Conservation (phyloP, 2,329 filamentous ascomycete genomes). For the Falciphora oryzae region DNA sequence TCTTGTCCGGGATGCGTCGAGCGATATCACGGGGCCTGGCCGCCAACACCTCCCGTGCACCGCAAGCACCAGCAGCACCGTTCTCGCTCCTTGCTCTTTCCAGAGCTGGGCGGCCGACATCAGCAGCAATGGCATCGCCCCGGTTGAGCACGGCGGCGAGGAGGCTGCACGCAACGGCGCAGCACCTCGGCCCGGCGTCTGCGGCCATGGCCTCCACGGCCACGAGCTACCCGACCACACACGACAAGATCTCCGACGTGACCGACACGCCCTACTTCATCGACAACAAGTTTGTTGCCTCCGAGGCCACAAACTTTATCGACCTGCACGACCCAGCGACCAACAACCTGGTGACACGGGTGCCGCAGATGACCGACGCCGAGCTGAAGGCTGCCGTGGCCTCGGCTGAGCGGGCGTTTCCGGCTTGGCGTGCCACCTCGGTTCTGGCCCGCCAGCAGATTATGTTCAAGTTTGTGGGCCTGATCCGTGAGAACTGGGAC, state of each 20-base stretch:
- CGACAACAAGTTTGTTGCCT: constrained; percentile 71
- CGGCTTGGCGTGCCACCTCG: constrained; percentile 65
- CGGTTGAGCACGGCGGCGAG: constrained; percentile 22
- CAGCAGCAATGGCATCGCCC: constrained; percentile 14
- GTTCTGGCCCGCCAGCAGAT: constrained; percentile 72
- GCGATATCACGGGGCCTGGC: constrained; percentile 35
- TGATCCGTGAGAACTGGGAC: constrained; percentile 83
- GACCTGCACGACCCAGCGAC: constrained; percentile 78
- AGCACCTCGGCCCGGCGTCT: constrained; percentile 46
- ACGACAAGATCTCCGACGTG: constrained; percentile 61
- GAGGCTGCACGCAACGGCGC: constrained; percentile 52
- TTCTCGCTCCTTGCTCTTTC: constrained; percentile 16
- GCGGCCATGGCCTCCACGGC: constrained; percentile 37
- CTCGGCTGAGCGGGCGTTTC: constrained; percentile 70
- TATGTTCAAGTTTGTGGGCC: constrained; percentile 78
- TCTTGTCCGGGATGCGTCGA: constrained; percentile 37
- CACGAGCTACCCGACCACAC: constrained; percentile 61
- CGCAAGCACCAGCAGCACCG: constrained; percentile 21
- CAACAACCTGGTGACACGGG: constrained; percentile 77
- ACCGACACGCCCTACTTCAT: constrained; percentile 75
- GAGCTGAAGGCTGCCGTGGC: constrained; percentile 72
- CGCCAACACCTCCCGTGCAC: constrained; percentile 26
- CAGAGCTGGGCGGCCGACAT: constrained; percentile 28
- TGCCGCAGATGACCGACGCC: constrained; percentile 73
- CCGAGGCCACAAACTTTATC: constrained; percentile 65